Conservation (phyloP, 495 filamentous ascomycete species). For the Daldinia grandis region DNA sequence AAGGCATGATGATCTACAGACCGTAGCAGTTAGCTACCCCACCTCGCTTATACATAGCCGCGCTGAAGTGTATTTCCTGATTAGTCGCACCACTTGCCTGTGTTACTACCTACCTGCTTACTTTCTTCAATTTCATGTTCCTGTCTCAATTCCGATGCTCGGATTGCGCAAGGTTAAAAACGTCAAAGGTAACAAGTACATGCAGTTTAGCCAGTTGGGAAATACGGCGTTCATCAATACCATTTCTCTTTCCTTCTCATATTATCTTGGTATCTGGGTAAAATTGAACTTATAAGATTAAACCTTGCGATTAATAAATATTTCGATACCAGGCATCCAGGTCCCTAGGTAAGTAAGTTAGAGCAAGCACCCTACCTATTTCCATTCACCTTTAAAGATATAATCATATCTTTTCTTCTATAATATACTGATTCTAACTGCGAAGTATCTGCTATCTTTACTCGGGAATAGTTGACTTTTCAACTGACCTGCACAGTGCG, state of each 20-base stretch:
- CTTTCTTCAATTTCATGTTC: background rate
- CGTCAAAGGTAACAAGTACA: background rate
- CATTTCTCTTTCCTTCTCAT: background rate
- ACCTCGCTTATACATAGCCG: conserved; percentile 29
- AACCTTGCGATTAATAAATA: background rate
- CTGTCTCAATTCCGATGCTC: conserved; percentile 13
- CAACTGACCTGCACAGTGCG: no score
- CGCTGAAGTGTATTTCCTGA: conserved; percentile 23
- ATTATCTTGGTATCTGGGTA: background rate
- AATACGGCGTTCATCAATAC: background rate
- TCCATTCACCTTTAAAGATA: no score
- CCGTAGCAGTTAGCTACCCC: conserved; percentile 12
- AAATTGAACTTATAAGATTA: background rate
- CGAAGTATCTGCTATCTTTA: no score
- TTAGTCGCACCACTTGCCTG: conserved; percentile 18
- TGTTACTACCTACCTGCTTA: conserved; percentile 15
- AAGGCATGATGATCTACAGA: conserved; percentile 22
- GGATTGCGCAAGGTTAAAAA: background rate
- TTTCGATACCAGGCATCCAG: no score
- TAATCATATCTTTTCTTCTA: background rate
- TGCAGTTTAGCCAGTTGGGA: no score
- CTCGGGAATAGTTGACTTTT: no score
- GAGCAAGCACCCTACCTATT: background rate
- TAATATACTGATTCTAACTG: no score
- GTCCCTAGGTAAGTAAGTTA: background rate